Evolutionary conservation across 2,329 filamentous ascomycete species (phyloP), one percentile per base, ranked within the genome.

Genomic region (Emmonsiellopsis sp.): DNA sequence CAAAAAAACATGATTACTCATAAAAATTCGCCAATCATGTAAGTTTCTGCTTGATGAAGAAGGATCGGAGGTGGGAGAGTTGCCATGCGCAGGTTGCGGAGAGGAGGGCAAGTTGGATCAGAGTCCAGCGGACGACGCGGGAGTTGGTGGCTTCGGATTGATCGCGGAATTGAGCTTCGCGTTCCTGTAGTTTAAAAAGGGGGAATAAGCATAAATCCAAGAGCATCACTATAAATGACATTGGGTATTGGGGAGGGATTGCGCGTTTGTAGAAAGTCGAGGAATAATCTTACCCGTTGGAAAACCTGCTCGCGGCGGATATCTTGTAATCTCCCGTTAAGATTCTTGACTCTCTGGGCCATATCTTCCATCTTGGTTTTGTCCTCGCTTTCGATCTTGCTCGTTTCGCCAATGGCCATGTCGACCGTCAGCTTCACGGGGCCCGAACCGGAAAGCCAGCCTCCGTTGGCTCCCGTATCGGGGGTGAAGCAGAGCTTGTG

Each of bases 1-100:
- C 30, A 37, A 37, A 4, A 37, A 15, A 34, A n/a, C 20, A 42
- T 50, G 38, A 41, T 41, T 41, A 41, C 38, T 41, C 13, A n/a
- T 50, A 43, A 43, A 41, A 41, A 15, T 8, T 13, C 10, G 11
- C 10, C 15, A 26, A 52, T 58, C 55, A 98, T 56, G 93, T 97
- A 70, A 98, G 84, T 81, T 98, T 98, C 78, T 97, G 92, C 81
- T 98, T 98, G 79, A 98, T 98, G 78, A 98, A 98, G 81, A 98
- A 98, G 46, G 88, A 87, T 62, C 93, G 82, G 64, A 98, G 80
- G 74, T 98, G 92, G 52, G 90, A 95, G 46, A 98, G 79, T 73
- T 98, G 93, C 93, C 93, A 98, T 57, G 89, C 88, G 74, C 93
- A 98, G 35, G 93, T 95, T 53, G 85, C 79, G 53, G 85, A 88